These are phyloP conservation scores for Tricladium varicosporioides DNA, from an alignment of 2,329 filamentous ascomycete genomes.

Conservation along the genomic window DNA sequence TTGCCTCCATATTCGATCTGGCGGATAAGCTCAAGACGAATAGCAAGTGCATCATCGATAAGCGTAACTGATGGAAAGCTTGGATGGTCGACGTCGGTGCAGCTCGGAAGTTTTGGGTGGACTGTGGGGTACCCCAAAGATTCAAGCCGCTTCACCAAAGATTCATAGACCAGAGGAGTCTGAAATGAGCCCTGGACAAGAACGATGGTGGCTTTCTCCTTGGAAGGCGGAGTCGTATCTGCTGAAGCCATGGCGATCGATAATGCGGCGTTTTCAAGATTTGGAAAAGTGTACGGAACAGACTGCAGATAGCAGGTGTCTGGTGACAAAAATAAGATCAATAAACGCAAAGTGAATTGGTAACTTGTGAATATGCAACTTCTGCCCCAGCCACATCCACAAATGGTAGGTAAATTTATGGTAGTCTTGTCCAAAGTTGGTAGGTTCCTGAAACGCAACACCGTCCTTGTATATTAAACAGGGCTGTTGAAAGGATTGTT, in stretches of 20 bases:
- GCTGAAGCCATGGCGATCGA: neutral
- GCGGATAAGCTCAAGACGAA: slow-evolving; percentile 1
- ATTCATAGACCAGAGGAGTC: slow-evolving; percentile 1
- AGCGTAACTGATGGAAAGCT: slow-evolving; percentile 6
- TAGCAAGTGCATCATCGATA: slow-evolving; percentile 9
- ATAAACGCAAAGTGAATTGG: too few relatives aligned
- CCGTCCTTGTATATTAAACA: too few relatives aligned
- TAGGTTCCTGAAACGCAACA: too few relatives aligned
- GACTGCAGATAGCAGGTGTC: too few relatives aligned
- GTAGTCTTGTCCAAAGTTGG: too few relatives aligned
- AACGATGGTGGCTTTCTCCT: slow-evolving; percentile 7
- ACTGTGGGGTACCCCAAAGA: neutral
- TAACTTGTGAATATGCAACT: too few relatives aligned
- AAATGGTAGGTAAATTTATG: too few relatives aligned
- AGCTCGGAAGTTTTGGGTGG: slow-evolving; percentile 4
- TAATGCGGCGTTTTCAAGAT: neutral
- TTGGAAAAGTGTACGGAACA: too few relatives aligned
- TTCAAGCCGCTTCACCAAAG: neutral
- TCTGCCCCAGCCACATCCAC: too few relatives aligned
- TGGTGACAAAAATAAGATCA: too few relatives aligned
- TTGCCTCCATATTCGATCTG: neutral
- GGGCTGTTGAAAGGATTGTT: too few relatives aligned
- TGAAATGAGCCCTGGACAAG: slow-evolving; percentile 9
- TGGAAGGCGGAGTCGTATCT: neutral
- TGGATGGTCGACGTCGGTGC: neutral